phyloP scores from a whole-genome alignment of 495 filamentous ascomycete species.

The Aspergillus saccharolyticus region DNA sequence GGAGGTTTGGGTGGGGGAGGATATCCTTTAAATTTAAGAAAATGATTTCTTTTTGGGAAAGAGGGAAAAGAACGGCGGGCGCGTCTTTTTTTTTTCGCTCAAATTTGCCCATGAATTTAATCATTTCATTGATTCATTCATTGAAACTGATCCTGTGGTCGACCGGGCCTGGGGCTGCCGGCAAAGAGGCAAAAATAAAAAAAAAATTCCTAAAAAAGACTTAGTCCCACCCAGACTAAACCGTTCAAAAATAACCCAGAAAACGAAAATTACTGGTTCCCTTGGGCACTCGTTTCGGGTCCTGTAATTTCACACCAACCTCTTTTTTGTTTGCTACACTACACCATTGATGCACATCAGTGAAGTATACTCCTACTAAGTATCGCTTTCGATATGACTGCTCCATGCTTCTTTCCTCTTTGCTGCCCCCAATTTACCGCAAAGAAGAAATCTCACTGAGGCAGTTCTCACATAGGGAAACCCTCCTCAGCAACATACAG shows the following conservation, averaged over 20 bases:
- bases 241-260: conserved; percentile 2
- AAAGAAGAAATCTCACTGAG: no score
- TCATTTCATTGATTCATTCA: background rate
- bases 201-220: background rate
- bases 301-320: background rate
- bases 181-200: background rate
- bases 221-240: background rate
- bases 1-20: conserved; percentile 18
- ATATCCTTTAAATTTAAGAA: conserved; percentile 19
- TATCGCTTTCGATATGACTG: no score
- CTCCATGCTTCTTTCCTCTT: no score
- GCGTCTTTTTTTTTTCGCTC: conserved; percentile 8
- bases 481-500: background rate
- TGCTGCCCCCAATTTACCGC: no score
- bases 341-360: no score
- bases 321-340: background rate
- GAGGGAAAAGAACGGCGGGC: conserved; percentile 3
- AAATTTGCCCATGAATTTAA: conserved; percentile 14
- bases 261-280: conserved; percentile 1
- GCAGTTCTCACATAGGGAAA: background rate
- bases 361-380: no score
- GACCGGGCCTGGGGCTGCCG: background rate
- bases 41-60: conserved; percentile 6
- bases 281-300: background rate
- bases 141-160: background rate